Evolutionary conservation across 2,329 filamentous ascomycete genomes (phyloP).

Genomic region (Akanthomyces lecanii): DNA sequence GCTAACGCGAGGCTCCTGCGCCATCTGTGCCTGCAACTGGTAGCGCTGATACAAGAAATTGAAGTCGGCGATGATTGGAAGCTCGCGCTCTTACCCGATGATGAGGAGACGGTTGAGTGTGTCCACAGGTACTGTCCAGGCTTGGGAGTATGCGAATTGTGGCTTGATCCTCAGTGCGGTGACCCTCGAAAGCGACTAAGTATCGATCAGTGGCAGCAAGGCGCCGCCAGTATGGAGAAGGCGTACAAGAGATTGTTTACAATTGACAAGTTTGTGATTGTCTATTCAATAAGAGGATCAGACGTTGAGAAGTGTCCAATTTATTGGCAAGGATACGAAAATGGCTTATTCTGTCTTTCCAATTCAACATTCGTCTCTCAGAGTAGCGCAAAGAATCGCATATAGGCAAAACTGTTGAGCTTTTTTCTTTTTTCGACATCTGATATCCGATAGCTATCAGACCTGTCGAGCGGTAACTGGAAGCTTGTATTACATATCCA

Average conservation of each 20-base stretch:
- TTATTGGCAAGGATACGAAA: not conserved
- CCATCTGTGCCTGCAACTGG: not conserved
- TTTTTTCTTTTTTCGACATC: no score
- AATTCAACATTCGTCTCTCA: not conserved
- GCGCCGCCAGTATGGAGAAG: not conserved
- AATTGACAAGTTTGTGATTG: not conserved
- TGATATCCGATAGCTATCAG: no score
- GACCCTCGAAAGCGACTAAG: not conserved
- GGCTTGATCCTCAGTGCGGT: not conserved
- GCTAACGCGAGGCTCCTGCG: not conserved
- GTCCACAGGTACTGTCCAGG: not conserved
- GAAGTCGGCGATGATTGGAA: not conserved
- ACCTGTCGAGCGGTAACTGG: no score
- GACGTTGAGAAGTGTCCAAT: not conserved
- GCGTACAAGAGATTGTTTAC: not conserved
- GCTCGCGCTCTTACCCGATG: not conserved
- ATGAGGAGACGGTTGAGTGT: not conserved
- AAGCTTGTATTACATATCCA: no score
- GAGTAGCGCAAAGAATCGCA: no score
- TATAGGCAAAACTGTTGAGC: no score
- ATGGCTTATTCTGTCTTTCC: not conserved
- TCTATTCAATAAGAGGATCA: not conserved
- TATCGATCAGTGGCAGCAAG: not conserved
- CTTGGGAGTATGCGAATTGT: not conserved
- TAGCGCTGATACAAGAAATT: not conserved